These are phyloP conservation scores for Lactarius hatsudake DNA, from an alignment of 768 basidiomycete genomes.

Conservation along the genomic window DNA sequence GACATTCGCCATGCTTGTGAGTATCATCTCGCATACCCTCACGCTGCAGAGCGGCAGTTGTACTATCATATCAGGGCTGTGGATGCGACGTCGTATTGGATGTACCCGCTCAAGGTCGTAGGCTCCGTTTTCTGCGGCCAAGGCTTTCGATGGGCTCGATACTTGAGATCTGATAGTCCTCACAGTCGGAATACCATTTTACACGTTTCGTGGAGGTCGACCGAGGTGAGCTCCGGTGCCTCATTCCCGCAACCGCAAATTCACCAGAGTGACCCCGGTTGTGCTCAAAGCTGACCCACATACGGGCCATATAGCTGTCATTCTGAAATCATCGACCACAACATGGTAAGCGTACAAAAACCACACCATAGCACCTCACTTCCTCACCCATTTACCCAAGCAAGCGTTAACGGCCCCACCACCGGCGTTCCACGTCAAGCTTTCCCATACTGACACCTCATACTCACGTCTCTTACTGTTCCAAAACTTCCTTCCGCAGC, in stretches of 20 bases:
- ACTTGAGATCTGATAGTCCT: background rate
- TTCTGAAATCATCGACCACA: conserved; percentile 99
- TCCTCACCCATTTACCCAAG: conserved; percentile 47
- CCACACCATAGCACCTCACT: background rate
- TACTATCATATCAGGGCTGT: background rate
- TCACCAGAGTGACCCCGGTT: conserved; percentile 43
- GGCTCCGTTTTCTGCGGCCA: background rate
- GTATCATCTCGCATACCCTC: background rate
- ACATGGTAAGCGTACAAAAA: conserved; percentile 62
- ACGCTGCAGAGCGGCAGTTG: background rate
- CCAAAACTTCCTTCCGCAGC: conserved; percentile 83
- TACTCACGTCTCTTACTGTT: conserved; percentile 83
- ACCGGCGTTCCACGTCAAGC: conserved; percentile 91
- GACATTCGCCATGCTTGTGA: conserved; percentile 23
- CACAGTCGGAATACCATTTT: conserved; percentile 64
- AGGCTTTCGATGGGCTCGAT: background rate
- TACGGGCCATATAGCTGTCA: conserved; percentile 88
- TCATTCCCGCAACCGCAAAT: background rate
- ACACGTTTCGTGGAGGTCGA: conserved; percentile 98
- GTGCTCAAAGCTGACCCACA: conserved; percentile 89
- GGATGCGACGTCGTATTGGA: conserved; percentile 11
- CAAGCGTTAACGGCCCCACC: conserved; percentile 91
- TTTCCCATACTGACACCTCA: conserved; percentile 88
- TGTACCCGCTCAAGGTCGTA: background rate
- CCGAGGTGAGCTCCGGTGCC: conserved; percentile 57